Conservation (phyloP, 192 early-diverging fungal species). For the Phycomyces blakesleeanus region DNA sequence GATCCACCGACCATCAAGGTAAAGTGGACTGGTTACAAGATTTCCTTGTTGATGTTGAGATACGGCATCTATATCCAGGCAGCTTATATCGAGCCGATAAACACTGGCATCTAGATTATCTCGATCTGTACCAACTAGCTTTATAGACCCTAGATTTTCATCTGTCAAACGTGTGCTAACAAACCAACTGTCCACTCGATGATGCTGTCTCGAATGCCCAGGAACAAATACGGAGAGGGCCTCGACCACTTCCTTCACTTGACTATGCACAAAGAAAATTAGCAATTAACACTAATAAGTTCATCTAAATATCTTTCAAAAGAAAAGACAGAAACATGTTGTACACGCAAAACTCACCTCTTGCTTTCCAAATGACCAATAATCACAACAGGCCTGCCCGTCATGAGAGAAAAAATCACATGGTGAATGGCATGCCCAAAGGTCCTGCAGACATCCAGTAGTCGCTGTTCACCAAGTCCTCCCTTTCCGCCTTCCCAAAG, state of each 20-base stretch:
- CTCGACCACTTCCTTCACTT: slow-evolving; percentile 22
- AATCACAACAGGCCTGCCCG: slow-evolving; percentile 26
- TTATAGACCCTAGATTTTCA: slow-evolving; percentile 13
- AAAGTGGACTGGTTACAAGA: slow-evolving; percentile 27
- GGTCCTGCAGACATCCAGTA: neutral
- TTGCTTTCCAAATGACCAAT: slow-evolving; percentile 17
- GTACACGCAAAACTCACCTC: no score
- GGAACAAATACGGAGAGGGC: slow-evolving; percentile 32
- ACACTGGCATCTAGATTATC: slow-evolving; percentile 29
- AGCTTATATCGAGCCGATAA: slow-evolving; percentile 24
- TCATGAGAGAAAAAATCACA: slow-evolving; percentile 34
- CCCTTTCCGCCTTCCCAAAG: slow-evolving; percentile 11
- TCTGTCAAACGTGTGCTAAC: slow-evolving; percentile 13
- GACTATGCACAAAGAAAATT: slow-evolving; percentile 7
- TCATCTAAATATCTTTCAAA: no score
- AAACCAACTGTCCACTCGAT: slow-evolving; percentile 31
- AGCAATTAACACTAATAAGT: no score
- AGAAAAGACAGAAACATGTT: no score
- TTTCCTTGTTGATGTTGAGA: slow-evolving; percentile 9
- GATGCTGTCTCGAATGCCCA: slow-evolving; percentile 17
- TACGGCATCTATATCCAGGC: slow-evolving; percentile 28
- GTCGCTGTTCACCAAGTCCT: neutral
- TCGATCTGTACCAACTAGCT: slow-evolving; percentile 22
- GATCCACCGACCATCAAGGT: slow-evolving; percentile 35
- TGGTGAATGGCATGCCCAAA: slow-evolving; percentile 25